These are phyloP conservation scores for Colletotrichum sp. DNA, from an alignment of 2,329 filamentous ascomycete species.

Conservation along the genomic window DNA sequence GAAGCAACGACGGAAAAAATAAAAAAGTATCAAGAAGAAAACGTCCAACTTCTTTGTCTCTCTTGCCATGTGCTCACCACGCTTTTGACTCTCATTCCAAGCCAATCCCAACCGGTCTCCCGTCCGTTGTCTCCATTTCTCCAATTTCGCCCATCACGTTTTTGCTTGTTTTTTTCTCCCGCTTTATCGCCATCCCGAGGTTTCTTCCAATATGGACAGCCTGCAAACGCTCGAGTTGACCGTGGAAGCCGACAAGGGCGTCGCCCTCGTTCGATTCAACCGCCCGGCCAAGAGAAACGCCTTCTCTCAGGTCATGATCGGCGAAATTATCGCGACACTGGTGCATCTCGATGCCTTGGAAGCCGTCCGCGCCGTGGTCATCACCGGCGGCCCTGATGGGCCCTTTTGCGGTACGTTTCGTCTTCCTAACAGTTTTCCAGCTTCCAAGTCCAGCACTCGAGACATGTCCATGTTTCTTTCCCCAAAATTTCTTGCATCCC, in stretches of 20 bases:
- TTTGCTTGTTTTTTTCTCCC: not conserved
- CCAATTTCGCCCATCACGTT: not conserved
- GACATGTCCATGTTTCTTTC: not conserved
- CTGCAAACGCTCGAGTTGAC: constrained; percentile 12
- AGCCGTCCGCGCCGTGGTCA: constrained; percentile 39
- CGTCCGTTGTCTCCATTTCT: not conserved
- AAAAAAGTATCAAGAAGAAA: not conserved
- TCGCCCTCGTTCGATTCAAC: constrained; percentile 29
- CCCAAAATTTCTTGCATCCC: not conserved
- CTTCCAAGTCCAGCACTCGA: not conserved
- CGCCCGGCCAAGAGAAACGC: constrained; percentile 64
- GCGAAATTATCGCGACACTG: constrained; percentile 39
- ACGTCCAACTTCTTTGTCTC: not conserved
- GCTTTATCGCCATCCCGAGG: not conserved
- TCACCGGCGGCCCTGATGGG: constrained; percentile 36
- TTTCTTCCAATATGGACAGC: constrained; percentile 8
- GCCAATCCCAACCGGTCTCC: not conserved
- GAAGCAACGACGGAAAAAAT: not conserved
- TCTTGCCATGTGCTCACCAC: constrained; percentile 1
- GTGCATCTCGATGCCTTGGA: constrained; percentile 15
- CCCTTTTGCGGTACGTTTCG: constrained; percentile 41
- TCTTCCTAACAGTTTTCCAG: not conserved
- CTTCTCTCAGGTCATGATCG: constrained; percentile 56
- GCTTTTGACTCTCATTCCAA: not conserved
- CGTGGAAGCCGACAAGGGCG: constrained; percentile 12